phyloP scores from a whole-genome alignment of 2,329 filamentous ascomycete genomes.

The Fusarium sterilihyphosum region DNA sequence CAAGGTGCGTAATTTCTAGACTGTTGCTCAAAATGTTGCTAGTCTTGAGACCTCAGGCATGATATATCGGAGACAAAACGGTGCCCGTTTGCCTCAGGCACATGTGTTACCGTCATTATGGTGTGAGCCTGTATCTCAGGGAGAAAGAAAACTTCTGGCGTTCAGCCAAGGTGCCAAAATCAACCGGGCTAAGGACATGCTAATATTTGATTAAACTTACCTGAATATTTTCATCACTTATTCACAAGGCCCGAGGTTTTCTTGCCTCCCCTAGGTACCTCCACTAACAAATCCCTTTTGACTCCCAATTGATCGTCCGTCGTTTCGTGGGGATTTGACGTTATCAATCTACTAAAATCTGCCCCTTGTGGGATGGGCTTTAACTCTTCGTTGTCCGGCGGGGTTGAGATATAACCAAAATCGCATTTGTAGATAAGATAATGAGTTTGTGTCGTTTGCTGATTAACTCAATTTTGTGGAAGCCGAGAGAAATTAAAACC shows the following conservation, averaged over 20 bases:
- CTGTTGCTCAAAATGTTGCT: background rate
- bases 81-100: slow-evolving; percentile 47
- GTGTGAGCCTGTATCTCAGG: slow-evolving; percentile 28
- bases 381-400: background rate
- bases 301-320: slow-evolving; percentile 11
- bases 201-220: rapidly evolving
- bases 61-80: slow-evolving; percentile 15
- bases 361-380: background rate
- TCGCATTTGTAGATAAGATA: background rate
- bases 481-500: background rate
- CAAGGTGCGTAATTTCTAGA: slow-evolving; percentile 35
- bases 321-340: slow-evolving; percentile 25
- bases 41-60: slow-evolving; percentile 36
- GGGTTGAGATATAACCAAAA: background rate
- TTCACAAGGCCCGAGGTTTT: background rate
- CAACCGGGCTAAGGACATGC: background rate
- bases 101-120: slow-evolving; percentile 24
- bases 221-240: background rate
- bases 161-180: background rate
- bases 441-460: too few species aligned
- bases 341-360: slow-evolving; percentile 17
- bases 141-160: background rate
- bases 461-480: background rate
- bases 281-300: slow-evolving; percentile 17
- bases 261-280: background rate